These are phyloP conservation scores for Oryza punctata DNA, from an alignment of 176 grass and related monocot genomes.

Conservation along the genomic window DNA sequence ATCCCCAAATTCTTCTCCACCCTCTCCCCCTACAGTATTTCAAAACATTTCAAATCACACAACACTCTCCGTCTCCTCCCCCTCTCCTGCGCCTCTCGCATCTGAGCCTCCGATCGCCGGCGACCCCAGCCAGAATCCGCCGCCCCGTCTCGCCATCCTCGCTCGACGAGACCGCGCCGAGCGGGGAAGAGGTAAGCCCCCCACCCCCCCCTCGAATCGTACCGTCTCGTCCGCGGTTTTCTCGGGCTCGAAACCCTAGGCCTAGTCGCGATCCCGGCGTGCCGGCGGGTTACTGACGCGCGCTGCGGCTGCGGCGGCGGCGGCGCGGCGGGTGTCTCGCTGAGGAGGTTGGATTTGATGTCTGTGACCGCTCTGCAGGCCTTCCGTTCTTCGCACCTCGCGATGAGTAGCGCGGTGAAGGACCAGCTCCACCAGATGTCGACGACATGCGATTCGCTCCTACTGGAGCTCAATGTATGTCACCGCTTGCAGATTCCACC, in stretches of 20 bases:
- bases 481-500: not conserved
- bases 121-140: not conserved
- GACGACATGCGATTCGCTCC: slow-evolving; percentile 66
- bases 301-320: too few species aligned
- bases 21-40: slow-evolving; percentile 33
- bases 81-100: not conserved
- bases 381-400: slow-evolving; percentile 1
- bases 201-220: not conserved
- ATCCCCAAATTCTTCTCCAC: slow-evolving; percentile 12
- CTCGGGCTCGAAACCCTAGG: slow-evolving; percentile 31
- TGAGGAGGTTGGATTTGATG: slow-evolving; percentile 7
- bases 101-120: not conserved
- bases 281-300: not conserved
- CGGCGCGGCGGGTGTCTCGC: not conserved
- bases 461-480: slow-evolving; percentile 77
- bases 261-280: not conserved
- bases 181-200: slow-evolving; percentile 34
- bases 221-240: slow-evolving; percentile 4
- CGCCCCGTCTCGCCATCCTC: not conserved
- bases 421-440: slow-evolving; percentile 68
- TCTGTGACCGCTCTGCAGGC: slow-evolving; percentile 30
- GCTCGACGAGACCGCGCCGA: slow-evolving; percentile 24
- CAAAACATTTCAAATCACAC: slow-evolving; percentile 57
- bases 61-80: not conserved
- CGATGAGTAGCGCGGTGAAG: slow-evolving; percentile 54